Conservation (phyloP, 2,329 filamentous ascomycete genomes). For the Neonectria punicea region DNA sequence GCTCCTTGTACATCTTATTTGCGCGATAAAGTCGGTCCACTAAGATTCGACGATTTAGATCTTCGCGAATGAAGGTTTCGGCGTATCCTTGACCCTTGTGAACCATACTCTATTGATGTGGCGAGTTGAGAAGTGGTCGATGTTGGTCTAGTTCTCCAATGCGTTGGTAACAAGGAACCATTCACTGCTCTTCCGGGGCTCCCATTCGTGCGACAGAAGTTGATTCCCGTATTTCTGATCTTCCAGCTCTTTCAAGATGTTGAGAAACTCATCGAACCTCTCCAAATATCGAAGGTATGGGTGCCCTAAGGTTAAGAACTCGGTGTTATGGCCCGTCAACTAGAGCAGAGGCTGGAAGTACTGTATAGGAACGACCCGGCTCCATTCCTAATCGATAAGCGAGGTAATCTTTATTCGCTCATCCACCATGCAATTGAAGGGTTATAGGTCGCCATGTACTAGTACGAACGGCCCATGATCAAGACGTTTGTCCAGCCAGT, state of each 20-base stretch:
- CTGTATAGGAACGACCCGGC: slow-evolving; percentile 32
- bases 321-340: neutral
- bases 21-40: no score
- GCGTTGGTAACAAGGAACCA: slow-evolving; percentile 1
- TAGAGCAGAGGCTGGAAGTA: slow-evolving; percentile 31
- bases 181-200: neutral
- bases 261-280: neutral
- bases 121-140: neutral
- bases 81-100: no score
- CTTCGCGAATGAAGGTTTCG: no score
- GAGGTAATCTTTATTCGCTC: slow-evolving; percentile 22
- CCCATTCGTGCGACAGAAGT: slow-evolving; percentile 13
- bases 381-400: slow-evolving; percentile 38
- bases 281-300: neutral
- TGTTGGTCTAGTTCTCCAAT: slow-evolving; percentile 2
- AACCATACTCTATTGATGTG: no score
- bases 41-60: no score
- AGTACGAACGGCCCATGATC: slow-evolving; percentile 38
- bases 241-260: neutral
- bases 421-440: slow-evolving; percentile 35
- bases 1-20: no score
- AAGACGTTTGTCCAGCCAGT: slow-evolving; percentile 19
- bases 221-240: neutral
- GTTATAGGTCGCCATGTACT: slow-evolving; percentile 39
- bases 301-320: neutral